Percentiles rank a stretch among this genome's conserved stretches.
phyloP scores from a whole-genome alignment of 495 filamentous ascomycete species.

The Aspergillus nidulans region DNA sequence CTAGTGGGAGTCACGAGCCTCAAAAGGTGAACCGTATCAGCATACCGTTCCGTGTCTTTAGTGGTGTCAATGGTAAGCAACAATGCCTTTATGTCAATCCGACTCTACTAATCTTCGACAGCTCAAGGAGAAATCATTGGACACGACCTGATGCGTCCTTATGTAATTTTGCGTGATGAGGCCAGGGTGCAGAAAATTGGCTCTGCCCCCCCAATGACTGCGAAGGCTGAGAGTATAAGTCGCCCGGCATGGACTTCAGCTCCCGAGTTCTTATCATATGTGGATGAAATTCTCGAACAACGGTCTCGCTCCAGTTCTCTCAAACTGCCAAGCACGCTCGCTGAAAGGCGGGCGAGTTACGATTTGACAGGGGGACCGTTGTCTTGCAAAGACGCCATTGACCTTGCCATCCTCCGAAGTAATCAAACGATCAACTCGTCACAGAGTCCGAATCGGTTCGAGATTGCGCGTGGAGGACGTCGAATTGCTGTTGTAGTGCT shows the following conservation, averaged over 20 bases:
- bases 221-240: constrained; percentile 40
- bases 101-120: constrained; percentile 18
- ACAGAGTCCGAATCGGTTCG: constrained; percentile 79
- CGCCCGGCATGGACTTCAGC: constrained; percentile 36
- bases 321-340: constrained; percentile 65
- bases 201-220: constrained; percentile 13
- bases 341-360: constrained; percentile 50
- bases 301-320: constrained; percentile 47
- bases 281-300: constrained; percentile 70
- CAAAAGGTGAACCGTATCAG: constrained; percentile 86
- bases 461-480: constrained; percentile 83
- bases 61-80: constrained; percentile 71
- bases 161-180: constrained; percentile 83
- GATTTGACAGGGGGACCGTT: constrained; percentile 29
- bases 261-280: constrained; percentile 68
- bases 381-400: constrained; percentile 79
- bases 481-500: constrained; percentile 85
- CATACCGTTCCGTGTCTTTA: constrained; percentile 90
- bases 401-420: constrained; percentile 79
- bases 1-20: constrained; percentile 69
- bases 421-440: constrained; percentile 58
- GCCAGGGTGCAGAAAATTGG: constrained; percentile 50
- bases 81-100: neutral
- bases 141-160: constrained; percentile 91
- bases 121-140: constrained; percentile 62